A percentile compares a stretch with the other conserved stretches of the same genome.
These are phyloP conservation scores for Lablab purpureus DNA, from an alignment of 306 rosid genomes.

Conservation along the genomic window DNA sequence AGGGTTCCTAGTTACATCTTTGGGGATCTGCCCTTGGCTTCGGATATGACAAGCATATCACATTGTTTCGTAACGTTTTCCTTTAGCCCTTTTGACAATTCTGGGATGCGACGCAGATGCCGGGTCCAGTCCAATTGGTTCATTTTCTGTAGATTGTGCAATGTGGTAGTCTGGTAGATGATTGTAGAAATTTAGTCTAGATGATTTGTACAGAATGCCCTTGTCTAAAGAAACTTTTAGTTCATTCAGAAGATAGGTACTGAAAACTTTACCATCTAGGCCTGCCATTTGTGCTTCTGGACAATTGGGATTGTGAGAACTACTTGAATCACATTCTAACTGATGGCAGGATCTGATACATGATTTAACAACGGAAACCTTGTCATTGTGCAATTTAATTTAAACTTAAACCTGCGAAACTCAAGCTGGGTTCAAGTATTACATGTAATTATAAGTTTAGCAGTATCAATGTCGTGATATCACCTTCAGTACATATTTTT, in stretches of 20 bases:
- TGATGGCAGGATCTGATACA: conserved; percentile 14
- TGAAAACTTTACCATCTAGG: conserved; percentile 8
- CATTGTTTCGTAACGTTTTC: conserved; percentile 45
- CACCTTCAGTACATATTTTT: conserved; percentile 19
- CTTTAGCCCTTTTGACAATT: neutral
- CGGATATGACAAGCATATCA: conserved; percentile 23
- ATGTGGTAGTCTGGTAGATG: conserved; percentile 20
- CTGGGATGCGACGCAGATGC: conserved; percentile 41
- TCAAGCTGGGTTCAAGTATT: conserved; percentile 27
- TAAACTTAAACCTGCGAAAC: conserved; percentile 36
- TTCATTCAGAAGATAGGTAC: conserved; percentile 38
- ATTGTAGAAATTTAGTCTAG: conserved; percentile 10
- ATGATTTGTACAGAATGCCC: conserved; percentile 32
- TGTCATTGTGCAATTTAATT: conserved; percentile 30
- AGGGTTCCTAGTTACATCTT: conserved; percentile 33
- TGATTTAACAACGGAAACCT: conserved; percentile 38
- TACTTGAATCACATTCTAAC: conserved; percentile 28
- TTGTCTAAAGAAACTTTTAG: conserved; percentile 30
- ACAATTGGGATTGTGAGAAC: conserved; percentile 26
- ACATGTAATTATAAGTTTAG: conserved; percentile 12
- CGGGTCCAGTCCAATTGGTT: conserved; percentile 31
- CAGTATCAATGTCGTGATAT: conserved; percentile 2
- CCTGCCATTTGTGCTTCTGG: conserved; percentile 2
- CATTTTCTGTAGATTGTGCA: conserved; percentile 39
- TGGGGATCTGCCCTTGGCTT: conserved; percentile 59